Percentiles rank a stretch among this genome's conserved stretches.
Evolutionary conservation across 257 asterid species (phyloP).

Genomic region (Gynochthodes officinalis): DNA sequence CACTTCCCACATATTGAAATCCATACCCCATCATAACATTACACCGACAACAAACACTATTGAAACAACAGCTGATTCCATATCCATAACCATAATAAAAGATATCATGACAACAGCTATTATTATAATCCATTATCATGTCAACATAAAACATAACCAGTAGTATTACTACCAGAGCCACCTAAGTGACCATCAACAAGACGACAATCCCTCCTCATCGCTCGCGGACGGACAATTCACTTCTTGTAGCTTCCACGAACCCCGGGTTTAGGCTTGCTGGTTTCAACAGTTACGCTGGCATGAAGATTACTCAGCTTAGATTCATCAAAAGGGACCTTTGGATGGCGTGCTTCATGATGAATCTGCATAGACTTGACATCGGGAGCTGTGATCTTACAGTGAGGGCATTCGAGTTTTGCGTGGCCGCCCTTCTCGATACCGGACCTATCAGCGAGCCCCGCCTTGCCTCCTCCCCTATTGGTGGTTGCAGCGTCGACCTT

Average conservation of each 20-base stretch:
- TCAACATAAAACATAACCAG: background rate
- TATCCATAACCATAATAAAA: background rate
- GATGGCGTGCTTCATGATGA: conserved; percentile 85
- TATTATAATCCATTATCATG: background rate
- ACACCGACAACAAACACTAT: conserved; percentile 1
- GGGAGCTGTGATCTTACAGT: conserved; percentile 76
- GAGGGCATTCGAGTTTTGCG: conserved; percentile 86
- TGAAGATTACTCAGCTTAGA: conserved; percentile 64
- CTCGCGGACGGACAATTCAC: conserved; percentile 23
- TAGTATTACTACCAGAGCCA: background rate
- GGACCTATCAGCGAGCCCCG: conserved; percentile 66
- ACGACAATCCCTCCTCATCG: background rate
- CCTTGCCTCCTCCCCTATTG: conserved; percentile 87
- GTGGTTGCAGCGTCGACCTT: conserved; percentile 78
- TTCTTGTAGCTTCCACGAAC: conserved; percentile 83
- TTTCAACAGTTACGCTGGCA: conserved; percentile 23
- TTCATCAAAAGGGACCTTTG: conserved; percentile 77
- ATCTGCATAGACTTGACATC: conserved; percentile 85
- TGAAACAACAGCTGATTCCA: background rate
- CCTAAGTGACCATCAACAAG: no score
- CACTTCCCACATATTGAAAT: conserved; percentile 5
- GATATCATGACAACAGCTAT: background rate
- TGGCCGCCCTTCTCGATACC: conserved; percentile 81
- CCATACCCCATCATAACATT: conserved; percentile 7
- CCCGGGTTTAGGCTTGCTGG: conserved; percentile 72